Conservation (phyloP, 1,139 yeast genomes). For the Kurtzmaniella quercitrusa region DNA sequence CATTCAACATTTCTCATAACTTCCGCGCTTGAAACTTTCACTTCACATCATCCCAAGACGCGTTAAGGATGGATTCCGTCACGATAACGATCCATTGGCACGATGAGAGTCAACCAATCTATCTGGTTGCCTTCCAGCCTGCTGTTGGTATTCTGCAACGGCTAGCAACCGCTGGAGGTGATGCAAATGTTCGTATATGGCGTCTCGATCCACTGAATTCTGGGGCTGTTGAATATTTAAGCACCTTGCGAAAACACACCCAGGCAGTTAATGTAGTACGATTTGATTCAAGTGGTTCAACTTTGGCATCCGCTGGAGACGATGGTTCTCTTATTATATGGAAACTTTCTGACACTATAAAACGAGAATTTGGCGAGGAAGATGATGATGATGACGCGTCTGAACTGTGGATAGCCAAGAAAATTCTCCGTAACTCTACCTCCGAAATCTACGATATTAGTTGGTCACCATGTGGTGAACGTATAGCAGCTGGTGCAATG, state of each 20-base stretch:
- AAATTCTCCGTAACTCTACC: slow-evolving; percentile 54
- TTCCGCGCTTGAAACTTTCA: too few species aligned
- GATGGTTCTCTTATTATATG: slow-evolving; percentile 87
- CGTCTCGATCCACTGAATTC: slow-evolving; percentile 13
- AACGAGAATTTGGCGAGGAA: slow-evolving; percentile 55
- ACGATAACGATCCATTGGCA: slow-evolving; percentile 80
- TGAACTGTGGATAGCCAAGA: slow-evolving; percentile 69
- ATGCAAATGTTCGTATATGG: slow-evolving; percentile 80
- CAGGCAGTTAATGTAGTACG: slow-evolving; percentile 93
- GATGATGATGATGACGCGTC: slow-evolving; percentile 49
- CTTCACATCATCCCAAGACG: not conserved
- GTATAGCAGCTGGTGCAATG: slow-evolving; percentile 85
- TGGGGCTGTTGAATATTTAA: slow-evolving; percentile 46
- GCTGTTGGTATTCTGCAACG: slow-evolving; percentile 28
- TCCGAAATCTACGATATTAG: slow-evolving; percentile 85
- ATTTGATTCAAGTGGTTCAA: slow-evolving; percentile 63
- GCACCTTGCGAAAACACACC: slow-evolving; percentile 82
- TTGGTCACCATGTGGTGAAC: slow-evolving; percentile 84
- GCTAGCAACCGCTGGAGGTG: slow-evolving; percentile 92
- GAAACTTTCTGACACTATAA: slow-evolving; percentile 54
- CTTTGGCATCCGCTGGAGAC: slow-evolving; percentile 89
- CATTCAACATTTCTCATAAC: too few species aligned
- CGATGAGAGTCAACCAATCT: slow-evolving; percentile 76
- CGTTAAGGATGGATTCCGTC: slow-evolving; percentile 46
- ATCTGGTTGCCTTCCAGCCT: slow-evolving; percentile 78